These are phyloP conservation scores for Microsporum ferrugineum DNA, from an alignment of 2,329 filamentous ascomycete genomes.

Conservation along the genomic window DNA sequence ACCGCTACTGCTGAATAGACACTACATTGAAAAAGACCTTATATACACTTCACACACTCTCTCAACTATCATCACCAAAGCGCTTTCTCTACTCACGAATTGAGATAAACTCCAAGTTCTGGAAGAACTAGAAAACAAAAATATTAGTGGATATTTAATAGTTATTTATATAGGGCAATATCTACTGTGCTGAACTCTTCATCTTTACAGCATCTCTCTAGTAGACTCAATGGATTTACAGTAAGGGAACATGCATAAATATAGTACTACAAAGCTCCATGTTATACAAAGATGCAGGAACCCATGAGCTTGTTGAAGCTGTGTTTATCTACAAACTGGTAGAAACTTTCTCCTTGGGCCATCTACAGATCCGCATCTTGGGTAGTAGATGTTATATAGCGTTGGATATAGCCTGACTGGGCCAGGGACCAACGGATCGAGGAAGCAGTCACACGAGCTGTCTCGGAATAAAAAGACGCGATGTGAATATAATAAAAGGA, in stretches of 20 bases:
- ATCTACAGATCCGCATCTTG: not conserved
- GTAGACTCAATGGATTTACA: too few relatives aligned
- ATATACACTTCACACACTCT: not conserved
- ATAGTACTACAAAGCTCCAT: not conserved
- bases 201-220: not conserved
- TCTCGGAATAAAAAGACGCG: not conserved
- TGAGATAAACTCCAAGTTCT: not conserved
- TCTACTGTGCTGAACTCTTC: not conserved
- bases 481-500: not conserved
- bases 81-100: not conserved
- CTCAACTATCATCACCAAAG: not conserved
- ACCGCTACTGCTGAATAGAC: not conserved
- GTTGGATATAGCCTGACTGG: not conserved
- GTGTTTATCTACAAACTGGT: not conserved
- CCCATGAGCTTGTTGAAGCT: not conserved
- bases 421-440: not conserved
- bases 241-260: too few relatives aligned
- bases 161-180: not conserved
- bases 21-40: not conserved
- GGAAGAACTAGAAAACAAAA: not conserved
- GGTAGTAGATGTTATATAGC: not conserved
- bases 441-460: not conserved
- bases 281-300: not conserved
- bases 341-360: not conserved
- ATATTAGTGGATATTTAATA: constrained; percentile 1